These are phyloP conservation scores for Eutrema heterophyllum DNA, from an alignment of 345 rosid genomes.

Conservation along the genomic window DNA sequence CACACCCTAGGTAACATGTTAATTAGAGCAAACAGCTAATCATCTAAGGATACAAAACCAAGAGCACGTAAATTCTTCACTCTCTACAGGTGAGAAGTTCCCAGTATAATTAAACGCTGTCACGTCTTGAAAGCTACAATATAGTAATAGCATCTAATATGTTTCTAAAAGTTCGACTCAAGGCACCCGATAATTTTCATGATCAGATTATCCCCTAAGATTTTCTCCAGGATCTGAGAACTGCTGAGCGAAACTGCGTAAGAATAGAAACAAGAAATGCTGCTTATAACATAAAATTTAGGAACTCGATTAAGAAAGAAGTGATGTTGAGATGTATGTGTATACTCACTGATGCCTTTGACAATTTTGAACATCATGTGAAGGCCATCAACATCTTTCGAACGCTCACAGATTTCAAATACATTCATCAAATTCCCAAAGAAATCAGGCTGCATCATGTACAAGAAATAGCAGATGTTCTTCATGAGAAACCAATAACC, in stretches of 20 bases:
- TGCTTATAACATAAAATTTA: neutral
- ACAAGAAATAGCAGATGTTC: too few species aligned
- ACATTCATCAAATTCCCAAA: slow-evolving; percentile 69
- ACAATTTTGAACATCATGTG: slow-evolving; percentile 80
- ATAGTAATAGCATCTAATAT: neutral
- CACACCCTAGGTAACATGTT: neutral
- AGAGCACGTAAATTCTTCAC: neutral
- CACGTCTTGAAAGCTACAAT: neutral
- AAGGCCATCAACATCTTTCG: slow-evolving; percentile 57
- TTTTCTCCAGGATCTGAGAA: slow-evolving; percentile 70
- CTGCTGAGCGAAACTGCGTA: slow-evolving; percentile 76
- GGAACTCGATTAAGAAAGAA: slow-evolving; percentile 11
- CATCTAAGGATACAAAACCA: neutral
- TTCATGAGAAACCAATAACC: too few species aligned
- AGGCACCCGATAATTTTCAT: slow-evolving; percentile 88
- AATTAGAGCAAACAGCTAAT: too few species aligned
- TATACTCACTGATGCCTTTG: slow-evolving; percentile 71
- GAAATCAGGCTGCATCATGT: slow-evolving; percentile 60
- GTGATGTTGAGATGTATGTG: slow-evolving; percentile 11
- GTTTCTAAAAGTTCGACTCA: slow-evolving; percentile 36
- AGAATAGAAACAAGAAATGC: slow-evolving; percentile 21
- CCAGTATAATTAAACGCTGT: slow-evolving; percentile 1
- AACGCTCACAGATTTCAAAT: slow-evolving; percentile 65
- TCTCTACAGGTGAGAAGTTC: neutral
- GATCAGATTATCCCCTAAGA: slow-evolving; percentile 78